Conservation (phyloP, 306 rosid genomes). For the Lagenaria siceraria region DNA sequence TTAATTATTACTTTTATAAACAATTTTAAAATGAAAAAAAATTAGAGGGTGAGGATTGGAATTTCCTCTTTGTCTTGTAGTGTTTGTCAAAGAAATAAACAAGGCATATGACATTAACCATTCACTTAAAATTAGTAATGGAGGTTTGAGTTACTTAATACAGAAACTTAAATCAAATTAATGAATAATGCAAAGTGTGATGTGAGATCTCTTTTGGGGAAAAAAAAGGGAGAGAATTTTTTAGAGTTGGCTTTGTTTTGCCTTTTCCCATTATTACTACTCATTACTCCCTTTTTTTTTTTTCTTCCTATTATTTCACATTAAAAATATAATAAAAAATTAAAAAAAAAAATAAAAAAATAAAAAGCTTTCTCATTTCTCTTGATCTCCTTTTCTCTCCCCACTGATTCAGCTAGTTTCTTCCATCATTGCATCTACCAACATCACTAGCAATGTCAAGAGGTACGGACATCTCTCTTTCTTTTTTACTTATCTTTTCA, state of each 20-base stretch:
- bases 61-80: not conserved
- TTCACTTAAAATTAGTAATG: not conserved
- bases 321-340: not conserved
- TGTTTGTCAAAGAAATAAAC: not conserved
- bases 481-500: not conserved
- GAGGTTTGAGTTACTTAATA: not conserved
- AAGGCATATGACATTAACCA: not conserved
- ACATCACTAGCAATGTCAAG: not conserved
- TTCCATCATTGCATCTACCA: conserved; percentile 39
- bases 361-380: not conserved
- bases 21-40: not conserved
- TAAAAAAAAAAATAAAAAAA: too few relatives aligned
- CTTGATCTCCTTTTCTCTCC: not conserved
- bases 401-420: conserved; percentile 27
- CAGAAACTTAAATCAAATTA: not conserved
- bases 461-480: not conserved
- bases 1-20: too few relatives aligned
- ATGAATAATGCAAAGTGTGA: not conserved
- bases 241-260: not conserved
- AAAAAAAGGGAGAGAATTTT: not conserved
- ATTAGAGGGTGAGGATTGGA: not conserved
- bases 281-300: not conserved
- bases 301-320: not conserved
- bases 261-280: not conserved
- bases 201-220: not conserved